Evolutionary conservation across 768 basidiomycete species (phyloP).

Genomic region (Russula ochroleuca): DNA sequence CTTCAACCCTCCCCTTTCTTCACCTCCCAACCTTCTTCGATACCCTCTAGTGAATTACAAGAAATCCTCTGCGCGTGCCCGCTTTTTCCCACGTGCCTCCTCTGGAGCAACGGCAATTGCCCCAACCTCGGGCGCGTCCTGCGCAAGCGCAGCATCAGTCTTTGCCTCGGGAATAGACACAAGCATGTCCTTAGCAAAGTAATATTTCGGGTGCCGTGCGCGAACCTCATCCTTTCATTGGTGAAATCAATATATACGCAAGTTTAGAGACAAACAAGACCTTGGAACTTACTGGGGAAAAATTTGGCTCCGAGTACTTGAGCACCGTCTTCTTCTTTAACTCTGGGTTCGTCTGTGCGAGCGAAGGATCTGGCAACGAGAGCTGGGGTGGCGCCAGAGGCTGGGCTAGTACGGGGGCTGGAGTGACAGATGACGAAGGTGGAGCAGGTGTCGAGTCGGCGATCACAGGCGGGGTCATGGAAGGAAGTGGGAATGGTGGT

Average conservation of each 20-base stretch:
- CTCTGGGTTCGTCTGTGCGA: constrained; percentile 62
- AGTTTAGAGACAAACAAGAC: neutral
- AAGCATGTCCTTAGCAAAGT: constrained; percentile 42
- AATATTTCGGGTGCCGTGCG: constrained; percentile 60
- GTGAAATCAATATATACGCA: constrained; percentile 3
- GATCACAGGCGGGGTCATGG: constrained; percentile 32
- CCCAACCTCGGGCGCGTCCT: constrained; percentile 23
- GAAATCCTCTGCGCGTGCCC: constrained; percentile 84
- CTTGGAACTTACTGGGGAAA: constrained; percentile 59
- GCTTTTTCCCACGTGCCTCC: constrained; percentile 74
- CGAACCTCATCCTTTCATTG: constrained; percentile 68
- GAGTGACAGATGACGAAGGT: constrained; percentile 31
- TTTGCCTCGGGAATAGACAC: constrained; percentile 33
- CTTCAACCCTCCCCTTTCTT: constrained; percentile 3
- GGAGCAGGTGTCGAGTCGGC: constrained; percentile 31
- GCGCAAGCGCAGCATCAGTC: constrained; percentile 33
- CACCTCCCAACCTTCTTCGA: constrained; percentile 9
- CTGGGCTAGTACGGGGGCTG: constrained; percentile 26
- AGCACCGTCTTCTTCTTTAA: constrained; percentile 74
- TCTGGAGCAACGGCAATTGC: constrained; percentile 35
- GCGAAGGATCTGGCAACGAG: constrained; percentile 51
- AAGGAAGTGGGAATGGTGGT: constrained; percentile 33
- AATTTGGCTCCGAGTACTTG: constrained; percentile 73
- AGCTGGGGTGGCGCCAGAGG: constrained; percentile 32
- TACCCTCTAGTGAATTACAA: constrained; percentile 39